Base-by-base conservation (phyloP, 2,329 filamentous ascomycete genomes). In the Raffaelea albimanens region DNA sequence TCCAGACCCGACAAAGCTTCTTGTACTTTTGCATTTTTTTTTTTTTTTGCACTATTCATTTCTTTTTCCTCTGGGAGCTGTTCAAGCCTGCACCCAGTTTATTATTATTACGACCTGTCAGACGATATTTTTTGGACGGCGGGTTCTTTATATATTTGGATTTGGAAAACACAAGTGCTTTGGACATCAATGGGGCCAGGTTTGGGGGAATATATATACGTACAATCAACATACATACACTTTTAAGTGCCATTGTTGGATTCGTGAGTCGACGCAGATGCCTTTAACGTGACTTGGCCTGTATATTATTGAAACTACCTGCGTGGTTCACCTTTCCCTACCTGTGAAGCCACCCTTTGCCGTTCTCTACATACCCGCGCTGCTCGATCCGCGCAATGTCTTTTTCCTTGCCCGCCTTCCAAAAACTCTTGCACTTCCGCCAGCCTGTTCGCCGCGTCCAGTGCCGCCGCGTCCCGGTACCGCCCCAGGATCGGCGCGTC, bases 271-370 rank as follows among this genome's bases (percentile, higher is more conserved):
- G n/a, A n/a, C n/a, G n/a, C n/a, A n/a, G n/a, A n/a, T n/a, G n/a
- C n/a, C n/a, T n/a, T n/a, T n/a, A n/a, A n/a, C n/a, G n/a, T n/a
- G n/a, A n/a, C n/a, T n/a, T n/a, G n/a, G n/a, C n/a, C n/a, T n/a
- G n/a, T 38, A 38, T 38, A 19, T 16, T 7, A 38, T 16, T 10
- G 18, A 38, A 19, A 38, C 5, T 8, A 10, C 18, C 34, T 38
- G 18, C 34, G 31, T n/a, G 18, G 18, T 38, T 16, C 8, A 10
- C 34, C n/a, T n/a, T 38, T 16, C 14, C 18, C 34, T 38, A 38
- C 5, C 34, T 46, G 55, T 63, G 57, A 47, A 63, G 54, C 60
- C 58, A 63, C 1, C 59, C 61, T 48, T 61, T 63, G 36, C 56
- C 57, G 52, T 63, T 63, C 40, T 56, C 57, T 38, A 61, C 48